Evolutionary conservation across 1,284 basidiomycete species (phyloP).

Genomic region (Mycosarcoma maydis): DNA sequence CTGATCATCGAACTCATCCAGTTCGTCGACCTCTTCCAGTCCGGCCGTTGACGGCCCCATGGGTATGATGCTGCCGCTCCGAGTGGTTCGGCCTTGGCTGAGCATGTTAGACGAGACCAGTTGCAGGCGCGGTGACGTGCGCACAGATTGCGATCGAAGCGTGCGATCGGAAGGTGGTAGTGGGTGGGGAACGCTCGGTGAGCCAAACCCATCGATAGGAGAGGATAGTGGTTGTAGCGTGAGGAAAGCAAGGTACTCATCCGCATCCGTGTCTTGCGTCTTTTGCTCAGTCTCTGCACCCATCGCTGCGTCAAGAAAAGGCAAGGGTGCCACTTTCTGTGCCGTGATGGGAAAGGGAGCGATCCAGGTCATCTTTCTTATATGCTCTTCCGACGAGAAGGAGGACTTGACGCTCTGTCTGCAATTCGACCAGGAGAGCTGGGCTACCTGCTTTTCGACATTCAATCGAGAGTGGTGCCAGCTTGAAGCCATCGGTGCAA

Average conservation of each 20-base stretch:
- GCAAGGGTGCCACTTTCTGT: not conserved
- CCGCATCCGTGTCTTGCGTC: not conserved
- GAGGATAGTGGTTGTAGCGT: conserved; percentile 9
- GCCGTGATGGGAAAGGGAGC: not conserved
- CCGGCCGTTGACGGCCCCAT: not conserved
- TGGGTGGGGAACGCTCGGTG: conserved; percentile 1
- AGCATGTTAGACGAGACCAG: conserved; percentile 9
- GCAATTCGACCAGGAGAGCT: no score
- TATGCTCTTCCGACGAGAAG: conserved; percentile 3
- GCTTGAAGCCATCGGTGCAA: no score
- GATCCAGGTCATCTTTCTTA: conserved; percentile 4
- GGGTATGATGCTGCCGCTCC: not conserved
- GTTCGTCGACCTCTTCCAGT: conserved; percentile 15
- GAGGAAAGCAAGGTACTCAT: not conserved
- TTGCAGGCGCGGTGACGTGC: not conserved
- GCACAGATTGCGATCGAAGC: conserved; percentile 6
- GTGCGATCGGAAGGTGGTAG: conserved; percentile 1
- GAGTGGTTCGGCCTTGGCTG: not conserved
- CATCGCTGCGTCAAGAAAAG: conserved; percentile 10
- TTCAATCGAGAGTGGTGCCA: no score
- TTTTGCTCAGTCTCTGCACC: not conserved
- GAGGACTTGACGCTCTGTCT: no score
- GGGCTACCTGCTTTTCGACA: no score
- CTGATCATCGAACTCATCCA: conserved; percentile 18
- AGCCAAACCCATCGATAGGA: conserved; percentile 19